These are phyloP conservation scores for Aspergillus amoenus DNA, from an alignment of 2,329 filamentous ascomycete genomes.

Conservation along the genomic window DNA sequence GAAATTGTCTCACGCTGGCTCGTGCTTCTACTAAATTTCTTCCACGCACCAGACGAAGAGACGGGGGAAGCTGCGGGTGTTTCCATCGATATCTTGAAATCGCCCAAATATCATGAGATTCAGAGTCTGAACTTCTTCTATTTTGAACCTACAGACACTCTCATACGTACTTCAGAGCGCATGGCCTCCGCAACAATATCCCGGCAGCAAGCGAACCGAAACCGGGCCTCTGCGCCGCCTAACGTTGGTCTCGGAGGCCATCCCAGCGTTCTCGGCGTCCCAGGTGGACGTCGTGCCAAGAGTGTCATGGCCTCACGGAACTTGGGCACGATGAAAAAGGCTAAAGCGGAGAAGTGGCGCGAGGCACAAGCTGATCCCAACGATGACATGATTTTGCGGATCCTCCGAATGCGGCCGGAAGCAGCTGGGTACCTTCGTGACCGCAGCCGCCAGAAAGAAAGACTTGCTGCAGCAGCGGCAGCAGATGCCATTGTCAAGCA, in stretches of 20 bases:
- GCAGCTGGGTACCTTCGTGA: slow-evolving; percentile 85
- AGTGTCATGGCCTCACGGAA: slow-evolving; percentile 94
- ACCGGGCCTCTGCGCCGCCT: slow-evolving; percentile 71
- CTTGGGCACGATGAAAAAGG: slow-evolving; percentile 91
- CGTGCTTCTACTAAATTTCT: slow-evolving; percentile 86
- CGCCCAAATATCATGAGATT: slow-evolving; percentile 96
- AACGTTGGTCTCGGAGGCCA: slow-evolving; percentile 41
- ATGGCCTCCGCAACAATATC: slow-evolving; percentile 88
- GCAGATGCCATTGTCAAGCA: slow-evolving; percentile 94
- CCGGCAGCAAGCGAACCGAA: slow-evolving; percentile 67
- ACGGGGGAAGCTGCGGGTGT: slow-evolving; percentile 82
- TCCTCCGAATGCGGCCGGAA: slow-evolving; percentile 91
- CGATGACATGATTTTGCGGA: slow-evolving; percentile 96
- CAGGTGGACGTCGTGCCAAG: slow-evolving; percentile 52
- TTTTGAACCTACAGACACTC: slow-evolving; percentile 84
- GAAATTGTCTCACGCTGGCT: slow-evolving; percentile 97
- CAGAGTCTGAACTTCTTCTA: slow-evolving; percentile 98
- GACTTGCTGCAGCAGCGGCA: slow-evolving; percentile 83
- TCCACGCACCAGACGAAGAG: slow-evolving; percentile 86
- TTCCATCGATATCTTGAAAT: slow-evolving; percentile 86
- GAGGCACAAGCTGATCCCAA: slow-evolving; percentile 95
- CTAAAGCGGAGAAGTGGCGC: slow-evolving; percentile 92
- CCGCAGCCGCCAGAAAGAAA: slow-evolving; percentile 87
- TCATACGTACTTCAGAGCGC: slow-evolving; percentile 91
- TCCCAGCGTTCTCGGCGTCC: slow-evolving; percentile 49